Percentiles rank a stretch among this genome's conserved stretches.
Evolutionary conservation across 352 stramenopile species (phyloP).

Genomic region (Phytopythium boreale): DNA sequence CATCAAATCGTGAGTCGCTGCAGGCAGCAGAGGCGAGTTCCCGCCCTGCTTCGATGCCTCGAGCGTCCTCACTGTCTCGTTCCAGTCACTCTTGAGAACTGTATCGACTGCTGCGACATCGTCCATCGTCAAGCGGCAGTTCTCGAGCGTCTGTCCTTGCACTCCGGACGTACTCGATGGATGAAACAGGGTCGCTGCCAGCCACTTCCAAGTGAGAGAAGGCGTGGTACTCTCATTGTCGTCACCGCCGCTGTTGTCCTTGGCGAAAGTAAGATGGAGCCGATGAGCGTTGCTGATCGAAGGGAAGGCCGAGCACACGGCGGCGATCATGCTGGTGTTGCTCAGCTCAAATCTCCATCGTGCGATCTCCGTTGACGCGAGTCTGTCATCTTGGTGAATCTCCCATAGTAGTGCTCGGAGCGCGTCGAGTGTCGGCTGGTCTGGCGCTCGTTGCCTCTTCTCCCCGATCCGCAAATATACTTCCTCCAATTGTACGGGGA

Average conservation of each 20-base stretch:
- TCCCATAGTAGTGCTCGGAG: neutral
- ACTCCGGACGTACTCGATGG: conserved; percentile 9
- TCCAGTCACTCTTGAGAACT: conserved; percentile 13
- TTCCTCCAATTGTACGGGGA: neutral
- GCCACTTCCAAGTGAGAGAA: conserved; percentile 15
- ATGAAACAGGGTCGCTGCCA: conserved; percentile 20
- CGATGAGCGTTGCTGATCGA: conserved; percentile 9
- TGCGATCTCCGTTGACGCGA: conserved; percentile 3
- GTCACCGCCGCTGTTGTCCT: neutral
- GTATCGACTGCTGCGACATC: conserved; percentile 9
- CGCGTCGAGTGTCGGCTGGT: neutral
- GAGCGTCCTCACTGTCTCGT: conserved; percentile 8
- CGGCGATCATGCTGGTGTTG: conserved; percentile 8
- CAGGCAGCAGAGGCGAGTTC: neutral
- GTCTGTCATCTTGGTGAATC: neutral
- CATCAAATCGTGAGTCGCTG: neutral
- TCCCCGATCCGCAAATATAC: neutral
- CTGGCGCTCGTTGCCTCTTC: neutral
- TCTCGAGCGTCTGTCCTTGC: conserved; percentile 13
- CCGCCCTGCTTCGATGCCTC: neutral
- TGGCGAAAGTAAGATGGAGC: conserved; percentile 9
- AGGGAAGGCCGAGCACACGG: conserved; percentile 13
- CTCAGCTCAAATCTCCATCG: conserved; percentile 6
- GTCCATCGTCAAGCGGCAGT: conserved; percentile 12
- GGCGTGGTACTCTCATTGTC: neutral